Percentiles rank a stretch among this genome's conserved stretches.
These are phyloP conservation scores for Fimicolochytrium jonesii DNA, from an alignment of 192 early-diverging fungal species.

Conservation along the genomic window DNA sequence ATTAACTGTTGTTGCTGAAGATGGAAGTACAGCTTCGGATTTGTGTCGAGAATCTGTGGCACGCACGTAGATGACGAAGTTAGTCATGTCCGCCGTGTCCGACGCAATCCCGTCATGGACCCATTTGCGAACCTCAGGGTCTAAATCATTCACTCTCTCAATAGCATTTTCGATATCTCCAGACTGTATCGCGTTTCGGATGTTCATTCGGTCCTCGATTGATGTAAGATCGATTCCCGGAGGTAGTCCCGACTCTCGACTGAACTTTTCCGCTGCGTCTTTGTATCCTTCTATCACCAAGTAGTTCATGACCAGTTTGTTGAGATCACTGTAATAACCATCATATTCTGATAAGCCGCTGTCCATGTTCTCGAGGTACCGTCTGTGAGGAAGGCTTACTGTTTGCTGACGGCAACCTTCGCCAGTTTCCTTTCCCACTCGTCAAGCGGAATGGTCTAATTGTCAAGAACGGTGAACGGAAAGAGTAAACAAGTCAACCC, in stretches of 20 bases:
- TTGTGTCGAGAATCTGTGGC: constrained; percentile 82
- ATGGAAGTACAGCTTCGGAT: constrained; percentile 91
- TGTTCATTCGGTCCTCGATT: constrained; percentile 94
- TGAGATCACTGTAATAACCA: constrained; percentile 62
- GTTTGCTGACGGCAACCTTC: constrained; percentile 79
- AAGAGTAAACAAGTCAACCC: no score
- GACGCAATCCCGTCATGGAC: background rate
- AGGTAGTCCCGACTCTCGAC: constrained; percentile 75
- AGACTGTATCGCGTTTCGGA: constrained; percentile 84
- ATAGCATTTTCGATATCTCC: constrained; percentile 93
- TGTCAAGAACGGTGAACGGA: no score
- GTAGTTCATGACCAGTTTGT: constrained; percentile 99
- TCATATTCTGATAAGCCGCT: background rate
- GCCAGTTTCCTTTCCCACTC: constrained; percentile 84
- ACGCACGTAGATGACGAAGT: no score
- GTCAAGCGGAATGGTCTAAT: constrained; percentile 41
- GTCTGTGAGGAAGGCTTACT: constrained; percentile 40
- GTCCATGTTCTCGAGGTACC: background rate
- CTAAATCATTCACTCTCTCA: constrained; percentile 95
- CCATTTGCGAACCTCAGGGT: constrained; percentile 82
- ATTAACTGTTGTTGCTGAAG: constrained; percentile 96
- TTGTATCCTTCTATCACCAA: constrained; percentile 98
- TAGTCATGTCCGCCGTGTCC: no score
- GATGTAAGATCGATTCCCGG: constrained; percentile 78
- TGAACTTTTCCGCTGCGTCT: constrained; percentile 96